These are phyloP conservation scores for Aspergillus brunneoviolaceus DNA, from an alignment of 2,329 filamentous ascomycete genomes.

Conservation along the genomic window DNA sequence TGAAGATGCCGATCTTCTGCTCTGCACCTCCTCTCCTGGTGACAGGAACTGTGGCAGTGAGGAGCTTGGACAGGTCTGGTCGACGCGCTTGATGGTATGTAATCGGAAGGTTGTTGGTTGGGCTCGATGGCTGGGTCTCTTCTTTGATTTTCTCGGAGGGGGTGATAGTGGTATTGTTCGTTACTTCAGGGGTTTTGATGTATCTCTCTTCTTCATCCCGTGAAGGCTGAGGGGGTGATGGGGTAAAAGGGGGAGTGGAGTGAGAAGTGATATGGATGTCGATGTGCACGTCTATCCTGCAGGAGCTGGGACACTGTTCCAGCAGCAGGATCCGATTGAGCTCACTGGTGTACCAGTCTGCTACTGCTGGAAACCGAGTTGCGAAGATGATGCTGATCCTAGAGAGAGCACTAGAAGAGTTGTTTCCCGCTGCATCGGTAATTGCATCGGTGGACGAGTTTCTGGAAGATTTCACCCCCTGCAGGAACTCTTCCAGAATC, in stretches of 20 bases:
- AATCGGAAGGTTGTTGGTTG: not conserved
- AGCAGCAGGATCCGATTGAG: not conserved
- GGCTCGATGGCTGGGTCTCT: not conserved
- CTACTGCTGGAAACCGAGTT: not conserved
- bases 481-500: constrained; percentile 45
- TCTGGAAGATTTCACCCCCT: not conserved
- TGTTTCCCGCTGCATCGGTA: not conserved
- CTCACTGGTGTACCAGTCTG: not conserved
- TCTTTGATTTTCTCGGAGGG: not conserved
- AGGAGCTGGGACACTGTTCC: too few species aligned
- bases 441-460: not conserved
- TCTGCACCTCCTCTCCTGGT: constrained; percentile 15
- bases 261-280: not conserved
- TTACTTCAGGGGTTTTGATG: too few species aligned
- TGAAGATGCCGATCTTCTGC: constrained; percentile 31
- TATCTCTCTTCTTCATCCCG: too few species aligned
- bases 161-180: too few species aligned
- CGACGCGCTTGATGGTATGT: constrained; percentile 15
- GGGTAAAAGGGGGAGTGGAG: too few species aligned
- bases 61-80: constrained; percentile 34
- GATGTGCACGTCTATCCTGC: too few species aligned
- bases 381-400: not conserved
- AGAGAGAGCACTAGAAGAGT: not conserved
- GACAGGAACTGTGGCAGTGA: constrained; percentile 1
- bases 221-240: too few species aligned